Conservation (phyloP, 2,329 filamentous ascomycete genomes). For the Claviceps sp. region DNA sequence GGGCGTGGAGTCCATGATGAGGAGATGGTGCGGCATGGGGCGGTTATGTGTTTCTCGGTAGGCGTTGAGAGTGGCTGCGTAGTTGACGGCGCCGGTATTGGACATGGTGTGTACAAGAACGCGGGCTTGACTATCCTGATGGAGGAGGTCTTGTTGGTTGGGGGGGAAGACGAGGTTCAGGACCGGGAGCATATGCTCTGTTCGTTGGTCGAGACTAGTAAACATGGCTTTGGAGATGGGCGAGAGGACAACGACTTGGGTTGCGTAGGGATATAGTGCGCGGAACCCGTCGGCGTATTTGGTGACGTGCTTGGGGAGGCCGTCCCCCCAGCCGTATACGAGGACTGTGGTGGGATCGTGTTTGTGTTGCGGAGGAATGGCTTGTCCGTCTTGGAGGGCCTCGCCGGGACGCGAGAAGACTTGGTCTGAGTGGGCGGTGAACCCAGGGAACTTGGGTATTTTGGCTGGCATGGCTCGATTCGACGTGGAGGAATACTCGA, state of each 20-base stretch:
- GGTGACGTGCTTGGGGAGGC: constrained; percentile 36
- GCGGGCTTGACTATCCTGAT: constrained; percentile 33
- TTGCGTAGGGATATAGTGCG: constrained; percentile 34
- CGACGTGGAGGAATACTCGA: too few relatives aligned
- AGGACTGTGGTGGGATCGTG: constrained; percentile 32
- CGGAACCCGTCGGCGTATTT: constrained; percentile 43
- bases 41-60: constrained; percentile 25
- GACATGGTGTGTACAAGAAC: constrained; percentile 43
- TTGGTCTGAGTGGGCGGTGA: constrained; percentile 32
- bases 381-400: constrained; percentile 9
- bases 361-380: background rate
- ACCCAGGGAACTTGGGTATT: constrained; percentile 26
- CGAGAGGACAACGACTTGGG: constrained; percentile 37
- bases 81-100: constrained; percentile 43
- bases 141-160: constrained; percentile 23
- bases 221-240: constrained; percentile 34
- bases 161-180: constrained; percentile 23
- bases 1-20: constrained; percentile 40
- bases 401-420: constrained; percentile 30
- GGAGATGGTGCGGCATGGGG: constrained; percentile 32
- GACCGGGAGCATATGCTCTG: constrained; percentile 31
- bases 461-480: background rate
- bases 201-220: constrained; percentile 28
- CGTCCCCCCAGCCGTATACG: constrained; percentile 46
- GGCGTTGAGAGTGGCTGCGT: constrained; percentile 33